Conservation (phyloP, 208 protist species). For the Trypanosoma melophagium region DNA sequence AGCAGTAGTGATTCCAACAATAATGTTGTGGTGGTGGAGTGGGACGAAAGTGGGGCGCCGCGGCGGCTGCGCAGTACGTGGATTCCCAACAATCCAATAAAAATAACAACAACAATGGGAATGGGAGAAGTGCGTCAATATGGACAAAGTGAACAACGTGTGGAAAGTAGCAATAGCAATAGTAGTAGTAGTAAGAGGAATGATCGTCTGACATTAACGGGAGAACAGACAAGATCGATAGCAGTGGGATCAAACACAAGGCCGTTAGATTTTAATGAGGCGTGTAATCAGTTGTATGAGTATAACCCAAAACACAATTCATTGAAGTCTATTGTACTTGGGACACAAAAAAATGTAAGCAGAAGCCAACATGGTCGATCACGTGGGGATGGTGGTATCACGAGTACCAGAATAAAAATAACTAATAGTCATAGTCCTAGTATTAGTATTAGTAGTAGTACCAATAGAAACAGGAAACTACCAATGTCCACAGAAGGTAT, state of each 20-base stretch:
- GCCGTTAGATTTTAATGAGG: not conserved
- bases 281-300: conserved; percentile 12
- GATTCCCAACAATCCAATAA: not conserved
- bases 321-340: conserved; percentile 14
- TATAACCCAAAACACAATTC: conserved; percentile 5
- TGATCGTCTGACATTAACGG: no score
- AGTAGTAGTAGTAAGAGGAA: not conserved
- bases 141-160: not conserved
- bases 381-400: not conserved
- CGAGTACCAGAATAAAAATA: not conserved
- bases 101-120: not conserved
- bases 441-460: not conserved
- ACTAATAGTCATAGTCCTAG: not conserved
- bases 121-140: not conserved
- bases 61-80: conserved; percentile 13
- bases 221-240: no score
- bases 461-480: not conserved
- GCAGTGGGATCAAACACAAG: no score
- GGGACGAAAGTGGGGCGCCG: conserved; percentile 19
- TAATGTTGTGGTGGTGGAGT: conserved; percentile 11
- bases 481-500: conserved; percentile 21
- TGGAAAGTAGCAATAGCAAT: not conserved
- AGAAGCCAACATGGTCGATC: not conserved
- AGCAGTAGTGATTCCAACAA: not conserved
- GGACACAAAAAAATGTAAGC: not conserved